Base-by-base conservation (phyloP, 805 yeast species). In the Tetrapisispora phaffii region DNA sequence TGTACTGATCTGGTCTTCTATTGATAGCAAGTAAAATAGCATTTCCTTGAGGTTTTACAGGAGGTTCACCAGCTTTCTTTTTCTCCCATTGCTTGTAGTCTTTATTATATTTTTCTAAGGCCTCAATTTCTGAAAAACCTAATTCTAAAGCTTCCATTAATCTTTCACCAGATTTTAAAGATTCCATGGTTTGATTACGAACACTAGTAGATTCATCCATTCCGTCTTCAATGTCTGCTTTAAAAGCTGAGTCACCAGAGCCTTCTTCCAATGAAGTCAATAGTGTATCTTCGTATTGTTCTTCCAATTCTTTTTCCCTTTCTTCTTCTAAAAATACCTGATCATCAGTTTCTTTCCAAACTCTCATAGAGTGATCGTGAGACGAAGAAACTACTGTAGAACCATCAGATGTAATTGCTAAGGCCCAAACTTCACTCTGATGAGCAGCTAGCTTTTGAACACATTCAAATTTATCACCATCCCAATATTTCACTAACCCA, bases 261-360 rank as follows among this genome's bases (percentile, higher is more conserved):
- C 63, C 79, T 34, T 73, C 77, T 56, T 86, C 95, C 37, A 87
- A 66, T 4, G 89, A 79, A 15, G 75, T 78, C 42, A 88, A 70
- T 38, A 93, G 69, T 7, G 82, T 84, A n/a, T 77, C 74, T 60
- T 93, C 97, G 59, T 89, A 87, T 46, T 81, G 68, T 63, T 89
- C 96, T 62, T 93, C 98, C 76, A 88, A 72, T 64, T 93, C 98
- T 64, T 83, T 85, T 62, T 93, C 99, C 47, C 93, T 75, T 68
- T 93, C 98, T 71, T 93, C 99, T 64, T 93, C 97, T 48, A 93
- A 67, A 61, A 93, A 93, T n/a, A 93, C 93, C 55, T 90, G 89
- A 62, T 93, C 98, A 44, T 85, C 93, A 4, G 95, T 85, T 62
- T 87, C 88, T 48, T 75, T 75, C 98, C 98, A 93, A n/a, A 89